phyloP scores from a whole-genome alignment of 2,329 filamentous ascomycete genomes.

The Fusarium circinatum region DNA sequence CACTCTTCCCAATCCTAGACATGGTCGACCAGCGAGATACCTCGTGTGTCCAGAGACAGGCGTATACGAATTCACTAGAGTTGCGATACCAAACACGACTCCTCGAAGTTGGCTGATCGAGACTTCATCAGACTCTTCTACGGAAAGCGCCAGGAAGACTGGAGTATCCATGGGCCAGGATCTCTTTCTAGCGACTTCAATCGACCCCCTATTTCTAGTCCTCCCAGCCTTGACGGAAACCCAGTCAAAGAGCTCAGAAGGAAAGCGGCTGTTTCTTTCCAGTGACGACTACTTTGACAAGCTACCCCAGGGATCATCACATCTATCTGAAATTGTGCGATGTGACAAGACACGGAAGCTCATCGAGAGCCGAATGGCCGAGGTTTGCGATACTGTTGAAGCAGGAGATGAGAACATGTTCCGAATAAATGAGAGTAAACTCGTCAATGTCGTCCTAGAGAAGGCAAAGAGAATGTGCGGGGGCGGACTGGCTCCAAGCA shows the following conservation, averaged over 20 bases:
- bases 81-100: slow-evolving; percentile 61
- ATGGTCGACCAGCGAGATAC: slow-evolving; percentile 65
- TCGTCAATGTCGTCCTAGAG: slow-evolving; percentile 69
- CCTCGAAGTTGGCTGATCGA: slow-evolving; percentile 73
- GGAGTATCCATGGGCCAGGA: slow-evolving; percentile 72
- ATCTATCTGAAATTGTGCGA: slow-evolving; percentile 67
- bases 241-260: slow-evolving; percentile 54
- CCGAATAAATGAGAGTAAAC: slow-evolving; percentile 77
- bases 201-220: slow-evolving; percentile 87
- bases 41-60: slow-evolving; percentile 70
- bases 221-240: slow-evolving; percentile 73
- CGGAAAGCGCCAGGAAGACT: slow-evolving; percentile 29
- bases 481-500: slow-evolving; percentile 75
- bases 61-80: slow-evolving; percentile 72
- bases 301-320: slow-evolving; percentile 63
- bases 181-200: slow-evolving; percentile 82
- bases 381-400: slow-evolving; percentile 83
- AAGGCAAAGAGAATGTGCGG: slow-evolving; percentile 79
- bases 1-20: slow-evolving; percentile 68
- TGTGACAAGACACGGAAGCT: slow-evolving; percentile 58
- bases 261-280: slow-evolving; percentile 73
- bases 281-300: slow-evolving; percentile 78
- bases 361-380: slow-evolving; percentile 73
- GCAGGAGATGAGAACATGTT: slow-evolving; percentile 89
- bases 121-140: slow-evolving; percentile 25